phyloP scores from a whole-genome alignment of 768 basidiomycete species.

The Termitomyces sp. region DNA sequence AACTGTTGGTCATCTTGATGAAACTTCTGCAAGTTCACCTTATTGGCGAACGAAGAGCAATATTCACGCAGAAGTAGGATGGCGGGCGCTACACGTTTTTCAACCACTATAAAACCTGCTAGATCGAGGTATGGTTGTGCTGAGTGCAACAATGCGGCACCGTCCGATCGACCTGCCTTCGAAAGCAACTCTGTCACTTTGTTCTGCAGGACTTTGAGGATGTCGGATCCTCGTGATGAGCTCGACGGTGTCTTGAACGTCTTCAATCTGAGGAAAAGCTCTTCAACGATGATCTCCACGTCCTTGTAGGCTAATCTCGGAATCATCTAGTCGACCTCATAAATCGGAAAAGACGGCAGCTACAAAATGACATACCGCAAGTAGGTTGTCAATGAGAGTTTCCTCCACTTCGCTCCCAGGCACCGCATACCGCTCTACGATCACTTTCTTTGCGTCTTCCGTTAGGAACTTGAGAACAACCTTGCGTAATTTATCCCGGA shows the following conservation, averaged over 20 bases:
- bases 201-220: conserved; percentile 25
- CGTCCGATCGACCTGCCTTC: conserved; percentile 12
- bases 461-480: conserved; percentile 59
- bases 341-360: not conserved
- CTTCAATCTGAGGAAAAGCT: conserved; percentile 46
- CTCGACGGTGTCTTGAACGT: conserved; percentile 28
- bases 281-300: conserved; percentile 42
- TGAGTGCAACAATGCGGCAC: conserved; percentile 26
- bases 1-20: conserved; percentile 35
- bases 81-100: conserved; percentile 36
- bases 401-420: conserved; percentile 42
- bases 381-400: conserved; percentile 39
- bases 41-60: conserved; percentile 35
- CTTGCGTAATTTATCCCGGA: conserved; percentile 50
- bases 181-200: conserved; percentile 13
- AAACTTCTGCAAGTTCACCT: conserved; percentile 42
- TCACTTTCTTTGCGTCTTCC: conserved; percentile 41
- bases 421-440: conserved; percentile 38
- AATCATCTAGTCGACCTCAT: conserved; percentile 36
- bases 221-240: conserved; percentile 30
- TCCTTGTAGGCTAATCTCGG: conserved; percentile 36
- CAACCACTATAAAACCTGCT: conserved; percentile 35
- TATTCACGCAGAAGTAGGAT: conserved; percentile 50
- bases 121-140: conserved; percentile 43
- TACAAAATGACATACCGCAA: conserved; percentile 34